These are phyloP conservation scores for Poteriospumella lacustris DNA, from an alignment of 108 stramenopile species.

Conservation along the genomic window DNA sequence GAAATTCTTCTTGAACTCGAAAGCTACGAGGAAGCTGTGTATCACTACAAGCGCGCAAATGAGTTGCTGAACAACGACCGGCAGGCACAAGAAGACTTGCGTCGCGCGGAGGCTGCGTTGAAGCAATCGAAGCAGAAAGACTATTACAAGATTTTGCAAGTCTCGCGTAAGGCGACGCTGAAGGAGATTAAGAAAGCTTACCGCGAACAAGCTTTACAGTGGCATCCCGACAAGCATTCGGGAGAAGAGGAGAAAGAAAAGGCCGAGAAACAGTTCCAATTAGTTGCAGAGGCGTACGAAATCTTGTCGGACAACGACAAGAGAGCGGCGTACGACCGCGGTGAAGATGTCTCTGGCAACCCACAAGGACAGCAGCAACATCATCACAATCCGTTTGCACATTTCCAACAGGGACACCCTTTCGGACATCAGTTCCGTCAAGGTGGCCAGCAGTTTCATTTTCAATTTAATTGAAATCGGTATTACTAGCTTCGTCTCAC, in stretches of 20 bases:
- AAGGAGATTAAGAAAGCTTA: constrained; percentile 91
- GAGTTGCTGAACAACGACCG: constrained; percentile 31
- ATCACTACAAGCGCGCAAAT: constrained; percentile 22
- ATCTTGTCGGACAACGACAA: constrained; percentile 51
- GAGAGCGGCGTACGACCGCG: constrained; percentile 14
- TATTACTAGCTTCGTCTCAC: no score
- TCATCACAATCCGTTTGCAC: no score
- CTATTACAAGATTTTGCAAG: constrained; percentile 90
- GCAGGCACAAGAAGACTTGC: constrained; percentile 33
- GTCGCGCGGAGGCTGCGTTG: constrained; percentile 49
- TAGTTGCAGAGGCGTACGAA: constrained; percentile 91
- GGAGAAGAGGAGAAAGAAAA: constrained; percentile 52
- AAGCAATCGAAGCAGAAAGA: constrained; percentile 94
- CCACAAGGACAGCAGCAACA: not conserved
- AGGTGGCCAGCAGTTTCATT: no score
- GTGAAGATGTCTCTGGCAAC: constrained; percentile 20
- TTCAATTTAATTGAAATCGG: no score
- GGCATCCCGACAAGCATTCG: constrained; percentile 71
- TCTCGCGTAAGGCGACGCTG: constrained; percentile 67
- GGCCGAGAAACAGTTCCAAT: constrained; percentile 73
- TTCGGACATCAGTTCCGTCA: not conserved
- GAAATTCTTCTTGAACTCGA: constrained; percentile 16
- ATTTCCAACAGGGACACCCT: not conserved
- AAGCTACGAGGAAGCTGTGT: constrained; percentile 34
- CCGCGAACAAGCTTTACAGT: constrained; percentile 76